Conservation (phyloP, 1,139 yeast genomes). For the Yamadazyma buinensis region DNA sequence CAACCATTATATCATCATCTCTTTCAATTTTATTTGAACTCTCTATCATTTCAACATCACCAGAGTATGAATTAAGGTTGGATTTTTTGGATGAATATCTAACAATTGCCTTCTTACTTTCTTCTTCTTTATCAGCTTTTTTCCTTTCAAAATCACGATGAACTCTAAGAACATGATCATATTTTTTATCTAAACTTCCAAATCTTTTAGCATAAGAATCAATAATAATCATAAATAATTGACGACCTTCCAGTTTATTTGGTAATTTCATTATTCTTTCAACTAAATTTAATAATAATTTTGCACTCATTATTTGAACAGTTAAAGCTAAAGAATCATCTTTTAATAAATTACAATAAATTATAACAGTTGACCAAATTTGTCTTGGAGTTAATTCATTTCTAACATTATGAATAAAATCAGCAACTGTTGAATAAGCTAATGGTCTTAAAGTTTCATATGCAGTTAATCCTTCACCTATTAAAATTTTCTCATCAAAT, state of each 20-base stretch:
- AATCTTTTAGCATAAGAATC: slow-evolving; percentile 88
- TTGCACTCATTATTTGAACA: slow-evolving; percentile 97
- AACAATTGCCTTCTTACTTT: slow-evolving; percentile 38
- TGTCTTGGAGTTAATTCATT: slow-evolving; percentile 79
- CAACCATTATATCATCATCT: slow-evolving; percentile 13
- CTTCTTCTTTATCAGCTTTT: slow-evolving; percentile 38
- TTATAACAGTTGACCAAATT: slow-evolving; percentile 82
- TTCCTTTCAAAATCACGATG: slow-evolving; percentile 53
- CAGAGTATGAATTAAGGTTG: slow-evolving; percentile 2
- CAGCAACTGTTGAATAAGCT: slow-evolving; percentile 96
- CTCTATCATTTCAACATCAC: slow-evolving; percentile 9
- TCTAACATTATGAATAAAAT: slow-evolving; percentile 88
- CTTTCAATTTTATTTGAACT: slow-evolving; percentile 1
- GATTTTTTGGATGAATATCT: slow-evolving; percentile 34
- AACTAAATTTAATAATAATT: slow-evolving; percentile 77
- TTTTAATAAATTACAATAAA: slow-evolving; percentile 76
- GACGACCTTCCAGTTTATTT: slow-evolving; percentile 81
- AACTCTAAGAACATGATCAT: slow-evolving; percentile 60
- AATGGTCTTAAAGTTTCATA: slow-evolving; percentile 83
- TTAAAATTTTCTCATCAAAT: slow-evolving; percentile 80
- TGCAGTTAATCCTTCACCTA: slow-evolving; percentile 92
- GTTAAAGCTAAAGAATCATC: slow-evolving; percentile 84
- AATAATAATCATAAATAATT: slow-evolving; percentile 73
- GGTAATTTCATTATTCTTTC: slow-evolving; percentile 85
- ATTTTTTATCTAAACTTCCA: slow-evolving; percentile 68